Conservation (phyloP, 2,329 filamentous ascomycete genomes). For the Hymenoscyphus repandus region DNA sequence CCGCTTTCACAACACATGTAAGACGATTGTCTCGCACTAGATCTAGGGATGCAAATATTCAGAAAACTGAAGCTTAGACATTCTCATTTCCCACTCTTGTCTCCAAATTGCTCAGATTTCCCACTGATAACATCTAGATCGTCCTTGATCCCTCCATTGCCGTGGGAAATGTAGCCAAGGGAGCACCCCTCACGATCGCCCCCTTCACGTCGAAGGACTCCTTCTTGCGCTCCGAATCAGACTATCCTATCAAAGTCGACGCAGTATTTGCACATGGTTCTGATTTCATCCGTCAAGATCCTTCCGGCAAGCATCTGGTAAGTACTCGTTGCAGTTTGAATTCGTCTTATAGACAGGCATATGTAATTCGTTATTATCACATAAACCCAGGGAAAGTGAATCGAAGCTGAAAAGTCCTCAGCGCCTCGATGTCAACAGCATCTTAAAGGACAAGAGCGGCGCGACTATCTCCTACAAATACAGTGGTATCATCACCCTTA, state of each 20-base stretch:
- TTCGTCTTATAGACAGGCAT: too few relatives aligned
- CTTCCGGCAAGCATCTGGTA: slow-evolving; percentile 32
- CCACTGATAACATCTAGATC: slow-evolving; percentile 28
- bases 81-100: slow-evolving; percentile 15
- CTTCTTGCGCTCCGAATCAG: slow-evolving; percentile 33
- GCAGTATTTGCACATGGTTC: slow-evolving; percentile 36
- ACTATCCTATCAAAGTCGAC: slow-evolving; percentile 34
- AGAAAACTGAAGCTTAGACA: neutral
- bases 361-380: too few relatives aligned
- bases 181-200: slow-evolving; percentile 32
- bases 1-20: slow-evolving; percentile 36
- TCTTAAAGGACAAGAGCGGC: slow-evolving; percentile 34
- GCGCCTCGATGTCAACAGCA: slow-evolving; percentile 36
- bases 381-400: too few relatives aligned
- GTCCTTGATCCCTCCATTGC: slow-evolving; percentile 32
- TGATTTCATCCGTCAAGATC: slow-evolving; percentile 38
- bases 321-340: neutral
- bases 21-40: slow-evolving; percentile 13
- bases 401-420: neutral
- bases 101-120: neutral
- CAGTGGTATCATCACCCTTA: slow-evolving; percentile 35
- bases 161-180: slow-evolving; percentile 26
- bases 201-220: slow-evolving; percentile 24
- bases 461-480: slow-evolving; percentile 36
- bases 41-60: neutral